phyloP scores from a whole-genome alignment of 371 early-diverging fungal genomes.

The Mucor ambiguus region DNA sequence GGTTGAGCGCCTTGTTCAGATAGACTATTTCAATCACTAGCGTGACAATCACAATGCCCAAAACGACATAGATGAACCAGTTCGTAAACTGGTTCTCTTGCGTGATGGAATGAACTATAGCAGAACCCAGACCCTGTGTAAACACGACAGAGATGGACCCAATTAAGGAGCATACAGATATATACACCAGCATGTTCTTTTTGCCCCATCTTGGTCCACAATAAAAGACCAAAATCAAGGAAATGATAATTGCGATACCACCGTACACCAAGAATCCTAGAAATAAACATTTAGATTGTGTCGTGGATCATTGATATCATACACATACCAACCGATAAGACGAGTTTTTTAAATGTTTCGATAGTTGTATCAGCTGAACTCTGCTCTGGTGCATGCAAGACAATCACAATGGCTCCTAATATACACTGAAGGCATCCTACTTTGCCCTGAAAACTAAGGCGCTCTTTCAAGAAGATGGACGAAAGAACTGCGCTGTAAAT shows the following conservation, averaged over 20 bases:
- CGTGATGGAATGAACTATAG: slow-evolving; percentile 85
- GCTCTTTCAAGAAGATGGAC: slow-evolving; percentile 87
- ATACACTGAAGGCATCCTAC: slow-evolving; percentile 92
- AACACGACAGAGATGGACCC: slow-evolving; percentile 95
- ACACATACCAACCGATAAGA: slow-evolving; percentile 68
- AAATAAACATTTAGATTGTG: not conserved
- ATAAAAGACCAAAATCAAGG: slow-evolving; percentile 71
- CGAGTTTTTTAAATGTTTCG: slow-evolving; percentile 78
- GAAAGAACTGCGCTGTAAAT: slow-evolving; percentile 82
- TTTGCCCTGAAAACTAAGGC: slow-evolving; percentile 81
- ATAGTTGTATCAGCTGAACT: slow-evolving; percentile 72
- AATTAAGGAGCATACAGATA: slow-evolving; percentile 85
- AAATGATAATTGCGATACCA: slow-evolving; percentile 59
- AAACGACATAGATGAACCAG: slow-evolving; percentile 86
- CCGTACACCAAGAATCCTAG: slow-evolving; percentile 83
- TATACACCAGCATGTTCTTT: slow-evolving; percentile 83
- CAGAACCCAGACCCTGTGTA: slow-evolving; percentile 89
- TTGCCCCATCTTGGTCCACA: slow-evolving; percentile 88
- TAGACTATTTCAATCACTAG: slow-evolving; percentile 91
- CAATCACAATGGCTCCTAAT: slow-evolving; percentile 88
- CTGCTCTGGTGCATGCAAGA: slow-evolving; percentile 93
- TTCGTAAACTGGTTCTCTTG: slow-evolving; percentile 83
- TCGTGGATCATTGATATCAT: not conserved
- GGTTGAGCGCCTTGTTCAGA: slow-evolving; percentile 94
- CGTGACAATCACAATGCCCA: slow-evolving; percentile 73